Conservation (phyloP, 2,329 filamentous ascomycete species). For the Hypoxylon sp. region DNA sequence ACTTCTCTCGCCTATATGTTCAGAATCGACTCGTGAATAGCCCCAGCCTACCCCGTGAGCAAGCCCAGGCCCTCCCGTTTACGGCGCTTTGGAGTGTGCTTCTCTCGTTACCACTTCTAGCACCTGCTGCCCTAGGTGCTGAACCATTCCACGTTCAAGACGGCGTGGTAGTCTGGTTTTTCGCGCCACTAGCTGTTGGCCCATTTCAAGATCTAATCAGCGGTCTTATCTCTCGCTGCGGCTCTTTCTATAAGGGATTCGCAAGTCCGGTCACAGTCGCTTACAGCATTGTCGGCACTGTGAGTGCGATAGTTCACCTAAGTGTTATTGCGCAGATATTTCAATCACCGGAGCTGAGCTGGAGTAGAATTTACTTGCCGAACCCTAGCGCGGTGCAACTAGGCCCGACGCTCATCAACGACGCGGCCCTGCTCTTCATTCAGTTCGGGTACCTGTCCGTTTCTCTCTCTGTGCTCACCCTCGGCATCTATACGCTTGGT, state of each 20-base stretch:
- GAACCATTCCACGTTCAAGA: constrained; percentile 23
- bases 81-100: constrained; percentile 21
- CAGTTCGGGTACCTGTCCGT: constrained; percentile 24
- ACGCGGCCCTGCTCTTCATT: constrained; percentile 25
- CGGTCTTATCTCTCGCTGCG: constrained; percentile 14
- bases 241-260: constrained; percentile 1
- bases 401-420: constrained; percentile 23
- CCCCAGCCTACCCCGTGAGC: constrained; percentile 20
- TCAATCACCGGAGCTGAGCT: constrained; percentile 16
- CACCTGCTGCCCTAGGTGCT: constrained; percentile 18
- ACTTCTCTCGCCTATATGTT: constrained; percentile 27
- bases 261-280: constrained; percentile 14
- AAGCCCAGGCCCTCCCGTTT: constrained; percentile 34
- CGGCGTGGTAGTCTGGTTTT: constrained; percentile 19
- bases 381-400: constrained; percentile 18
- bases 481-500: constrained; percentile 22
- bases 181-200: constrained; percentile 13
- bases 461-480: constrained; percentile 10
- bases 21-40: constrained; percentile 16
- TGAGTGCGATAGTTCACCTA: constrained; percentile 19
- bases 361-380: constrained; percentile 28
- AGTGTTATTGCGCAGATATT: constrained; percentile 11
- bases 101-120: constrained; percentile 6
- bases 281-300: constrained; percentile 20
- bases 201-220: constrained; percentile 26